phyloP scores from a whole-genome alignment of 805 yeast species.

The Nakazawaea laoshanensis region DNA sequence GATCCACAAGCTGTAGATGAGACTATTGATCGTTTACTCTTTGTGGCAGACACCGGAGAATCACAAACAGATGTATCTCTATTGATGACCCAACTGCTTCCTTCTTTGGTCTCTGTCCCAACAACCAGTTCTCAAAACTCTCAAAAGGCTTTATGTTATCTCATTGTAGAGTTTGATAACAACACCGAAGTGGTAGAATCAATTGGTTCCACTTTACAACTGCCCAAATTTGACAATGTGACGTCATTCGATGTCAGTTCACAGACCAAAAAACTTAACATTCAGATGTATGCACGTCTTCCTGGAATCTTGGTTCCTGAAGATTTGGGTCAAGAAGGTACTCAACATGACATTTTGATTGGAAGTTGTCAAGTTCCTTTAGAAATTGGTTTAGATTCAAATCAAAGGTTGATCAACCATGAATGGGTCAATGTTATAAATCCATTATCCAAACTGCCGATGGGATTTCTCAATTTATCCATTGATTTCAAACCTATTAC shows the following conservation, averaged over 20 bases:
- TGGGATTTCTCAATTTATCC: constrained; percentile 41
- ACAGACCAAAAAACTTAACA: constrained; percentile 48
- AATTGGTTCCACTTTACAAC: constrained; percentile 66
- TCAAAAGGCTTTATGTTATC: constrained; percentile 64
- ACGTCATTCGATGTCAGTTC: constrained; percentile 85
- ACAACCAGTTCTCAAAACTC: constrained; percentile 40
- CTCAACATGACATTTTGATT: constrained; percentile 59
- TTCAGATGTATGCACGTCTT: constrained; percentile 73
- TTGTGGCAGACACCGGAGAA: constrained; percentile 9
- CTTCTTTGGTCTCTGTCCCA: constrained; percentile 40
- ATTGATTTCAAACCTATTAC: constrained; percentile 57
- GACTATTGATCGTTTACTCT: constrained; percentile 22
- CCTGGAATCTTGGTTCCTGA: constrained; percentile 55
- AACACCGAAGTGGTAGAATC: constrained; percentile 87
- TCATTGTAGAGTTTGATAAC: constrained; percentile 91
- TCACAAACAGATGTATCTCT: constrained; percentile 13
- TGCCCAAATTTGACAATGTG: constrained; percentile 81
- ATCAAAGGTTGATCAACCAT: constrained; percentile 59
- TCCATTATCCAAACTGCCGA: constrained; percentile 22
- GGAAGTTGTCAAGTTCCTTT: constrained; percentile 64
- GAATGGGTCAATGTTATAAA: constrained; percentile 33
- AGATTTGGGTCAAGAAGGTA: constrained; percentile 20
- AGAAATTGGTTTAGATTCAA: constrained; percentile 25
- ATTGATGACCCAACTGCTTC: constrained; percentile 24
- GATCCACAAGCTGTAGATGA: constrained; percentile 21